Conservation (phyloP, 1,139 yeast genomes). For the Taphrina sp. region DNA sequence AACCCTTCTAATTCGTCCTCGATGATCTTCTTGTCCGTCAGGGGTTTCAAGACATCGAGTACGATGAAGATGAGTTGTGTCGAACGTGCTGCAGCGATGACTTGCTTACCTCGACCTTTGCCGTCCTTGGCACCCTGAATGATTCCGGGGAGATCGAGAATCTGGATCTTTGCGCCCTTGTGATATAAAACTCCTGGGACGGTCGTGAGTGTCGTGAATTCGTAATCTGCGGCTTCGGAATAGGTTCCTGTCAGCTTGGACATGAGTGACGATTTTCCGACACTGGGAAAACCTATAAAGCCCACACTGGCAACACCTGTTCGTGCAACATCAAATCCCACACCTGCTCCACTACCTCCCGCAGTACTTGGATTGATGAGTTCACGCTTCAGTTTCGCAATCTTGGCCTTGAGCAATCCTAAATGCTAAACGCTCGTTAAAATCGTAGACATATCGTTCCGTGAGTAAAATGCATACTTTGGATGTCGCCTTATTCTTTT, state of each 20-base stretch:
- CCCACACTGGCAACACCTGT: conserved; percentile 98
- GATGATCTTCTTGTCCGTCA: conserved; percentile 87
- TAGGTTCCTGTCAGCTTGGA: conserved; percentile 91
- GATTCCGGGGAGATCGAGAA: conserved; percentile 97
- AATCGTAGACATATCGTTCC: too few species aligned
- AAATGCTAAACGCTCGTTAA: conserved; percentile 79
- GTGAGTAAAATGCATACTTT: too few species aligned
- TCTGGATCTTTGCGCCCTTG: conserved; percentile 95
- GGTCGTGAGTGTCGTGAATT: conserved; percentile 79
- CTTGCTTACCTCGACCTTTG: conserved; percentile 98
- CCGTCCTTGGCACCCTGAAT: conserved; percentile 99
- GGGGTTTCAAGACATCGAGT: conserved; percentile 91
- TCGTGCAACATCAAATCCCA: conserved; percentile 95
- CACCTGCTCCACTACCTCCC: conserved; percentile 85
- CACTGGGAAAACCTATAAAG: conserved; percentile 97
- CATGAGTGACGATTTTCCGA: conserved; percentile 83
- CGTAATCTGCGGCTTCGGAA: conserved; percentile 83
- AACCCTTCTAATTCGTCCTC: conserved; percentile 96
- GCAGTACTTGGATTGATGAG: conserved; percentile 74
- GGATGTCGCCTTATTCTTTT: conserved; percentile 37
- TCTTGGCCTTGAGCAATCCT: conserved; percentile 93
- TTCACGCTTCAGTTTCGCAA: conserved; percentile 92
- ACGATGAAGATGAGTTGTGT: conserved; percentile 90
- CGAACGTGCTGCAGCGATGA: conserved; percentile 96
- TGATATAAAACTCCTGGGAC: conserved; percentile 95